phyloP scores from a whole-genome alignment of 768 basidiomycete genomes.

The Pluteus cervinus region DNA sequence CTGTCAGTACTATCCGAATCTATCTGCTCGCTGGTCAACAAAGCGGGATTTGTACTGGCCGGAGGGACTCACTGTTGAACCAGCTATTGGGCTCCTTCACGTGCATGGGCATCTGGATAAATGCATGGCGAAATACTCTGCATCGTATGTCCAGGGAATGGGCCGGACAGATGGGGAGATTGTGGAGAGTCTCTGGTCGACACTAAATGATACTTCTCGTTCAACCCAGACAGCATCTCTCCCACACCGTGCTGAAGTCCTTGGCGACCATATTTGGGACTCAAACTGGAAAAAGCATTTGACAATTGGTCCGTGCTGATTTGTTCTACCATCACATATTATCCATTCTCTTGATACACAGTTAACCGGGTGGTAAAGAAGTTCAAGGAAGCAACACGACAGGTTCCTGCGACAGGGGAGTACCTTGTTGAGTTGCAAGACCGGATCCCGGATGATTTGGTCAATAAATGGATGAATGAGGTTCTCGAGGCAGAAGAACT shows the following conservation, averaged over 20 bases:
- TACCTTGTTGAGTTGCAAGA: no score
- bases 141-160: conserved; percentile 19
- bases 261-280: conserved; percentile 25
- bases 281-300: conserved; percentile 30
- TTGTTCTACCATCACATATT: no score
- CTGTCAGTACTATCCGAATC: conserved; percentile 12
- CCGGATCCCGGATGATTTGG: no score
- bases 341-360: no score
- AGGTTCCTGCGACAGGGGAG: no score
- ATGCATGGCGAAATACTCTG: conserved; percentile 18
- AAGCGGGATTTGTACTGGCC: neutral
- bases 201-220: conserved; percentile 18
- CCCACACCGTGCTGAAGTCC: conserved; percentile 18
- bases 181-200: conserved; percentile 26
- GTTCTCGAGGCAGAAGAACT: no score
- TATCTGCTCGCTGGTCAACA: neutral
- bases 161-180: conserved; percentile 25
- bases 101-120: conserved; percentile 19
- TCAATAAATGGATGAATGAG: no score
- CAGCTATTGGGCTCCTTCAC: conserved; percentile 22
- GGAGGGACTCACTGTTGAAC: conserved; percentile 6
- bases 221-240: conserved; percentile 15
- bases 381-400: no score
- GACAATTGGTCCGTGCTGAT: no score
- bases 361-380: no score